Evolutionary conservation across 306 rosid genomes (phyloP), one percentile per base, ranked within the genome.

Genomic region (Glycine soja): DNA sequence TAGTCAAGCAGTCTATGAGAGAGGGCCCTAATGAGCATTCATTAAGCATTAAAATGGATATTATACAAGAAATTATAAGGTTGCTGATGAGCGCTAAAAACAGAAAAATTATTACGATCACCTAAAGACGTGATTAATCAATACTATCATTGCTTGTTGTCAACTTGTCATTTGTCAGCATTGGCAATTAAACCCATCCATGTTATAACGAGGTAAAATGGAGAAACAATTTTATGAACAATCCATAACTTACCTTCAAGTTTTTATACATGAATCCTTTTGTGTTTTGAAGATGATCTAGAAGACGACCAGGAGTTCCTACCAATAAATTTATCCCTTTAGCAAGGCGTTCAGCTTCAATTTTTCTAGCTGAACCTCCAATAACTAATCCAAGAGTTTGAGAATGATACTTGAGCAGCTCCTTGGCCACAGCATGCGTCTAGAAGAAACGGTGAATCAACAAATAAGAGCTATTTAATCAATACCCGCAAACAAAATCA

Each of bases 251-350:
- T 57, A 92, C 98, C 98, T 91, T 93, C 87, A 95, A 77, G 81
- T 88, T 93, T 70, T 88, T 87, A 63, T 62, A 88, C 70, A 93
- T 74, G 66, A 95, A 95, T 51, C 95, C 94, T 84, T 91, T 95
- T 2, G 99, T 95, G 77, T 91, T 88, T 83, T 91, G 95, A 54
- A 95, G 95, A 88, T 95, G 99, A 80, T 95, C 99, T 54, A 95
- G 90, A 83, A 95, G 97, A 50, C 99, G 99, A 74, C 99, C 99
- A 16, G 99, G 97, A 46, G 99, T 95, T 58, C 86, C 99, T 45
- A 95, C 95, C 83, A 95, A 81, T 34, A 95, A 69, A 82, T 95
- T 95, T 9, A 86, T 85, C 76, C 99, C 99, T 81, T 93, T 95
- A 36, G 85, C 88, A 59, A 95, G 57, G n/a, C 95, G 91, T 43